Conservation (phyloP, 495 filamentous ascomycete genomes). For the Lophiotrema nucula region DNA sequence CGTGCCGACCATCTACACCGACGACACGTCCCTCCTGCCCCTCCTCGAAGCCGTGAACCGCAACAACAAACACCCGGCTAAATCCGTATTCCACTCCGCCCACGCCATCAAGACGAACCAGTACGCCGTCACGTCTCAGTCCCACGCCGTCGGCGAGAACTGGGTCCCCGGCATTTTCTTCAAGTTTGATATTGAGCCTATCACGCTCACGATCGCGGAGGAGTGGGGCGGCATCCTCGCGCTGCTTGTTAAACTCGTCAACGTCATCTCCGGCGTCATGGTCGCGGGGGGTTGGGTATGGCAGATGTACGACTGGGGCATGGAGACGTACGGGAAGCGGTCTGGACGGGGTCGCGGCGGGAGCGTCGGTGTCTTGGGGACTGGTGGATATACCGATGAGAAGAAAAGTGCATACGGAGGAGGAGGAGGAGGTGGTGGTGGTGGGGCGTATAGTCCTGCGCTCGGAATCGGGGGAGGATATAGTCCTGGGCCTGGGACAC, state of each 20-base stretch:
- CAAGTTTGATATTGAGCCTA: conserved; percentile 99
- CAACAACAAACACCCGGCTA: conserved; percentile 39
- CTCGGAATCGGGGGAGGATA: too few relatives aligned
- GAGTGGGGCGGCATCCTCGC: conserved; percentile 69
- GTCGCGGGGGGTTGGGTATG: conserved; percentile 64
- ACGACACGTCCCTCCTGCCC: conserved; percentile 46
- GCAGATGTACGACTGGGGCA: conserved; percentile 60
- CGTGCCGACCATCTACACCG: conserved; percentile 92
- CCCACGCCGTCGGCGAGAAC: conserved; percentile 62
- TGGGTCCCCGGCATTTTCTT: conserved; percentile 91
- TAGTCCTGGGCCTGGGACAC: too few relatives aligned
- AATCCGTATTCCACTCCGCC: conserved; percentile 27
- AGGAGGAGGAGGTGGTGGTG: not conserved
- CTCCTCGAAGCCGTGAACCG: conserved; percentile 38
- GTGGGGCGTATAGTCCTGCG: too few relatives aligned
- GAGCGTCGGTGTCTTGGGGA: conserved; percentile 23
- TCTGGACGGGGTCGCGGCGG: conserved; percentile 12
- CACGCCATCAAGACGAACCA: conserved; percentile 87
- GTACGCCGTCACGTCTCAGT: conserved; percentile 92
- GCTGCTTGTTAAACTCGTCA: conserved; percentile 72
- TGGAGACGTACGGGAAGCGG: conserved; percentile 38
- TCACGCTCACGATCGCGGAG: conserved; percentile 81
- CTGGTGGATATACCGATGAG: conserved; percentile 5
- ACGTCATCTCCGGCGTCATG: conserved; percentile 63
- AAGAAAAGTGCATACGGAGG: conserved; percentile 20